These are phyloP conservation scores for Tetrahymena elliotti DNA, from an alignment of 73 alveolate species.

Conservation along the genomic window DNA sequence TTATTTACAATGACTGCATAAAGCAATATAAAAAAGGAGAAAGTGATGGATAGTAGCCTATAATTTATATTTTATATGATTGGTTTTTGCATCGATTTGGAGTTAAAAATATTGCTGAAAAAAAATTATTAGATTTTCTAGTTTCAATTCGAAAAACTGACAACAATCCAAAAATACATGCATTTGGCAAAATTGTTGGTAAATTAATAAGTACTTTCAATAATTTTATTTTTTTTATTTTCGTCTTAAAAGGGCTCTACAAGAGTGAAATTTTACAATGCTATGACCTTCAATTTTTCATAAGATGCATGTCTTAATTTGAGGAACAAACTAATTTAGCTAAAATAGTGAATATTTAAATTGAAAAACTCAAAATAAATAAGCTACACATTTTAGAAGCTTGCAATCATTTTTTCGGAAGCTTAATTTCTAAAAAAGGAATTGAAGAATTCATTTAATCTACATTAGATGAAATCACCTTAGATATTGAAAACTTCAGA, in stretches of 20 bases:
- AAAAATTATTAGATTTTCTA: not conserved
- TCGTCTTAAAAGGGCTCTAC: not conserved
- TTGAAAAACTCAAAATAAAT: not conserved
- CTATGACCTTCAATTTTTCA: not conserved
- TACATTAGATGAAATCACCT: not conserved
- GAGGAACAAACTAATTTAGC: not conserved
- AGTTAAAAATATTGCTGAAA: not conserved
- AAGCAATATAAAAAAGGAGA: not conserved
- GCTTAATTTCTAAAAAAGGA: not conserved
- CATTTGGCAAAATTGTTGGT: not conserved
- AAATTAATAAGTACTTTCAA: not conserved
- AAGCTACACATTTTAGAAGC: not conserved
- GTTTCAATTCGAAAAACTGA: not conserved
- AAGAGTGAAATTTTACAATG: not conserved
- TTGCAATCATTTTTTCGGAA: not conserved
- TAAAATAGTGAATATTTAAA: not conserved
- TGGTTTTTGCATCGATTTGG: not conserved
- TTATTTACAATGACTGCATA: not conserved
- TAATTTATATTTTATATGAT: not conserved
- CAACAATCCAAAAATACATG: not conserved
- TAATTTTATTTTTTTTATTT: not conserved
- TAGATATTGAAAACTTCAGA: not conserved
- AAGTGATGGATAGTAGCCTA: not conserved
- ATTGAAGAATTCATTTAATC: not conserved
- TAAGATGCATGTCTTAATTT: not conserved